phyloP scores from a whole-genome alignment of 1,139 yeast species.

The Blastobotrys ciferrii region DNA sequence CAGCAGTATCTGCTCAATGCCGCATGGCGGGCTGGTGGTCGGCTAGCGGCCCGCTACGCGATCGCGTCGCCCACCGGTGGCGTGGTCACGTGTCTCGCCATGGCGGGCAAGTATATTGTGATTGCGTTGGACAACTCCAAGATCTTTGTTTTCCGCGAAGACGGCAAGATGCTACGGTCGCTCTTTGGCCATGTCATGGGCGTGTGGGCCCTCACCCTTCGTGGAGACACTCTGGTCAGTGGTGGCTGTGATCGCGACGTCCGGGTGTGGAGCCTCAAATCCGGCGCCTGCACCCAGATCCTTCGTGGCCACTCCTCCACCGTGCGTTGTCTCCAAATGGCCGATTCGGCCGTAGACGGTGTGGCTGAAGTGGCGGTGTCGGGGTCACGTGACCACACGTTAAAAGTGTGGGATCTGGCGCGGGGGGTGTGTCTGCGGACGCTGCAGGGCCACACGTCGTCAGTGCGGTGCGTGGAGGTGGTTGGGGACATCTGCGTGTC shows the following conservation, averaged over 20 bases:
- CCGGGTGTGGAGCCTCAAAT: constrained; percentile 81
- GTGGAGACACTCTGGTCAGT: constrained; percentile 73
- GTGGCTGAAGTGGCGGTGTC: constrained; percentile 72
- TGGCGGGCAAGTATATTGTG: constrained; percentile 40
- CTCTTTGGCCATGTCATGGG: constrained; percentile 93
- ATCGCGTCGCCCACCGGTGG: constrained; percentile 31
- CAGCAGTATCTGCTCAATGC: constrained; percentile 42
- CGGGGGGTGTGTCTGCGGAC: constrained; percentile 71
- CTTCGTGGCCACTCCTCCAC: constrained; percentile 91
- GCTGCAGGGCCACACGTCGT: constrained; percentile 69
- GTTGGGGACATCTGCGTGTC: constrained; percentile 41
- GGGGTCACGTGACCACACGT: constrained; percentile 86
- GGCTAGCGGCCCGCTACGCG: constrained; percentile 41
- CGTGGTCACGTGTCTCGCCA: constrained; percentile 41
- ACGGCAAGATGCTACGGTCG: constrained; percentile 69
- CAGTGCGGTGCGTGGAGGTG: constrained; percentile 80
- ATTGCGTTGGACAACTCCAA: constrained; percentile 45
- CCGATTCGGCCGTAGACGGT: constrained; percentile 35
- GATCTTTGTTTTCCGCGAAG: constrained; percentile 46
- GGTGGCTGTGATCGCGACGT: constrained; percentile 92
- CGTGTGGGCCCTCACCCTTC: constrained; percentile 92
- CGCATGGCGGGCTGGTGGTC: constrained; percentile 45
- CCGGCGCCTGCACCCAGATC: constrained; percentile 73
- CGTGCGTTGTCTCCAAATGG: constrained; percentile 85
- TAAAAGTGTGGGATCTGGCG: constrained; percentile 87